Percentiles rank a stretch among this genome's conserved stretches.
Evolutionary conservation across 1,139 yeast species (phyloP).

Genomic region (Suhomyces ambrosiae): DNA sequence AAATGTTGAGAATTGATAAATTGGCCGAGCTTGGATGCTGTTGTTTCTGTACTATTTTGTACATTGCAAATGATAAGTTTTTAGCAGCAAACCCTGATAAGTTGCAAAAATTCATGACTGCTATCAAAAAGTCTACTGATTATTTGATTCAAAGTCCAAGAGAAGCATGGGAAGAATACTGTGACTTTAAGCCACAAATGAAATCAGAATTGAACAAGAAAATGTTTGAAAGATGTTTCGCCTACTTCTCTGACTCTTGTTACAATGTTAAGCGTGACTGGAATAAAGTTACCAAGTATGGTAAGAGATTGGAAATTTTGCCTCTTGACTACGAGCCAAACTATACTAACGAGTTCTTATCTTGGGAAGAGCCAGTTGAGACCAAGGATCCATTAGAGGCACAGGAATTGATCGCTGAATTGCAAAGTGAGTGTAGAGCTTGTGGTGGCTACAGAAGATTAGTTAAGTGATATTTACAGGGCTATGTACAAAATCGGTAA

Average conservation of each 20-base stretch:
- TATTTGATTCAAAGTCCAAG: slow-evolving; percentile 46
- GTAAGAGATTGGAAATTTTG: slow-evolving; percentile 54
- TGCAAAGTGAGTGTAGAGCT: slow-evolving; percentile 49
- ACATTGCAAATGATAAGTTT: slow-evolving; percentile 55
- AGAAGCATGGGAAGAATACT: slow-evolving; percentile 50
- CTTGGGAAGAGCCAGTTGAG: slow-evolving; percentile 54
- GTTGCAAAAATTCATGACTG: slow-evolving; percentile 46
- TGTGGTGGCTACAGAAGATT: slow-evolving; percentile 56
- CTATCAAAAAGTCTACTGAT: slow-evolving; percentile 54
- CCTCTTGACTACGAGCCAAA: slow-evolving; percentile 53
- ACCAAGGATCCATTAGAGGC: slow-evolving; percentile 48
- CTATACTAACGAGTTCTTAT: slow-evolving; percentile 52
- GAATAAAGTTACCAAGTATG: slow-evolving; percentile 57
- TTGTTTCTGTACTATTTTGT: slow-evolving; percentile 59
- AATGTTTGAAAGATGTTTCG: slow-evolving; percentile 56
- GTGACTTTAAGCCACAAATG: slow-evolving; percentile 53
- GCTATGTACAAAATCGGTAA: not conserved
- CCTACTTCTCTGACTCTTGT: slow-evolving; percentile 55
- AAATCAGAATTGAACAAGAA: slow-evolving; percentile 42
- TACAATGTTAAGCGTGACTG: slow-evolving; percentile 60
- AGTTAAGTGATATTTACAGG: slow-evolving; percentile 16
- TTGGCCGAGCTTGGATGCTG: slow-evolving; percentile 62
- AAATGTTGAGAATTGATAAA: slow-evolving; percentile 58
- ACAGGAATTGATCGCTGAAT: slow-evolving; percentile 48
- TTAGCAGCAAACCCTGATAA: slow-evolving; percentile 52